Percentiles rank a stretch among this genome's conserved stretches.
Evolutionary conservation across 2,329 filamentous ascomycete genomes (phyloP).

Genomic region (Colletotrichum plurivorum): DNA sequence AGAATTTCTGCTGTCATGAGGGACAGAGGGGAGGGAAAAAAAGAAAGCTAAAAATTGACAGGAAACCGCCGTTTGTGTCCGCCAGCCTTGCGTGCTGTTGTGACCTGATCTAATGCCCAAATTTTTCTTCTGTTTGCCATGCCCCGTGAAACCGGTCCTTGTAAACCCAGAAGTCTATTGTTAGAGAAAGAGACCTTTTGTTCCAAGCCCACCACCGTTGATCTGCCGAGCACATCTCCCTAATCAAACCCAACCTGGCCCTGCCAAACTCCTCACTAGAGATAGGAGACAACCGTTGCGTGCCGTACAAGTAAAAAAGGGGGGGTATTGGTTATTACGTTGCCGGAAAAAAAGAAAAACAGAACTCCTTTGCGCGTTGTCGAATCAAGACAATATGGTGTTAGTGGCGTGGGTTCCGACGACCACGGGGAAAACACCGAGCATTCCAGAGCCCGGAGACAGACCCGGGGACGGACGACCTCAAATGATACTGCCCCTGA

Average conservation of each 20-base stretch:
- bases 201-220: background rate
- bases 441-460: background rate
- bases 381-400: conserved; percentile 4
- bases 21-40: background rate
- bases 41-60: conserved; percentile 34
- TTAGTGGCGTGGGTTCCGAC: background rate
- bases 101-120: conserved; percentile 34
- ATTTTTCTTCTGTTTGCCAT: conserved; percentile 36
- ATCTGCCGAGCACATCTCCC: background rate
- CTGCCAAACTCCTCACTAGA: conserved; percentile 7
- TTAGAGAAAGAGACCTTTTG: conserved; percentile 25
- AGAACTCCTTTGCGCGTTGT: conserved; percentile 24
- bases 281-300: background rate
- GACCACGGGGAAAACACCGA: background rate
- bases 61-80: conserved; percentile 32
- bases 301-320: conserved; percentile 1
- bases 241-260: background rate
- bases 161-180: conserved; percentile 32
- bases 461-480: background rate
- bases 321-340: conserved; percentile 23
- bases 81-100: conserved; percentile 35
- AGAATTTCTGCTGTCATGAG: conserved; percentile 1
- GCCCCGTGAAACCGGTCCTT: conserved; percentile 32
- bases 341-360: conserved; percentile 25
- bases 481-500: conserved; percentile 4